phyloP scores from a whole-genome alignment of 108 stramenopile genomes.

The Cylindrotheca closterium region DNA sequence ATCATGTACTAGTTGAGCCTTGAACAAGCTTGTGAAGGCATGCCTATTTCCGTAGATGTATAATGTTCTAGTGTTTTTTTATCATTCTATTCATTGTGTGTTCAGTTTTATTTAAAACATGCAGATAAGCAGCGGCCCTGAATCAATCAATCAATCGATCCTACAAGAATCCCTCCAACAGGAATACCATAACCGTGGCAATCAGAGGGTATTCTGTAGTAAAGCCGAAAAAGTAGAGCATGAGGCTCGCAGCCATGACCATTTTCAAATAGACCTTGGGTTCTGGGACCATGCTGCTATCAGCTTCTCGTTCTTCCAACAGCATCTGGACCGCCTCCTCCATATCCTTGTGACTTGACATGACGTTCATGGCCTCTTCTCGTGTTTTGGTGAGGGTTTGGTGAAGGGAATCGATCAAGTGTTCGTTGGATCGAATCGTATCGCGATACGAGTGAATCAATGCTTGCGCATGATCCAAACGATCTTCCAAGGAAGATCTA shows the following conservation, averaged over 20 bases:
- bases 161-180: constrained; percentile 1
- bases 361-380: background rate
- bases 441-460: constrained; percentile 1
- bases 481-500: background rate
- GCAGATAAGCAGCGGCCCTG: too few species aligned
- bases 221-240: background rate
- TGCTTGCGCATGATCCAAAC: background rate
- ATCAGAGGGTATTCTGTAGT: background rate
- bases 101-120: too few species aligned
- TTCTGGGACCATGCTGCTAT: background rate
- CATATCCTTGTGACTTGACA: background rate
- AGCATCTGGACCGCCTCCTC: background rate
- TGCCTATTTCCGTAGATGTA: too few species aligned
- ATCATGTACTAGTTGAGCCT: too few species aligned
- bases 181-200: background rate
- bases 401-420: background rate
- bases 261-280: background rate
- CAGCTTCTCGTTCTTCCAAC: constrained; percentile 1
- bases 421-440: constrained; percentile 4
- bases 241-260: background rate
- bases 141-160: too few species aligned
- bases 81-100: too few species aligned
- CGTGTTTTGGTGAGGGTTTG: constrained; percentile 1
- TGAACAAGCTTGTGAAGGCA: too few species aligned
- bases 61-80: too few species aligned